phyloP scores from a whole-genome alignment of 2,329 filamentous ascomycete genomes.

The Coniella lustricola region DNA sequence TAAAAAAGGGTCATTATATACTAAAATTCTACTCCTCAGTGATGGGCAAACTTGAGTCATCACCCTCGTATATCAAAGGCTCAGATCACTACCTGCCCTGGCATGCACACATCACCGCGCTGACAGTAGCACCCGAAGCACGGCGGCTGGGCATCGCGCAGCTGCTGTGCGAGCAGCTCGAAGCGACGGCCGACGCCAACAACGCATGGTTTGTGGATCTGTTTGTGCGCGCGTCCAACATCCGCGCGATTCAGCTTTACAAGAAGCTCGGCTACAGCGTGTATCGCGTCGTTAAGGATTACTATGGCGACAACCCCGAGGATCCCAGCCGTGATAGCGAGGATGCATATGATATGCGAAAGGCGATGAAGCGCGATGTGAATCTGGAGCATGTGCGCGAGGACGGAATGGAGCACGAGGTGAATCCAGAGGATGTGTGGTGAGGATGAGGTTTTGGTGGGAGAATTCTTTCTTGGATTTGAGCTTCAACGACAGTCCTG shows the following conservation, averaged over 20 bases:
- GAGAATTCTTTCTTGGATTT: no score
- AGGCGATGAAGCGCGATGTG: constrained; percentile 75
- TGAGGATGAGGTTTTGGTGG: constrained; percentile 29
- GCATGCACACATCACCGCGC: constrained; percentile 95
- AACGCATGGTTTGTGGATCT: constrained; percentile 93
- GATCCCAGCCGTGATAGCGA: constrained; percentile 59
- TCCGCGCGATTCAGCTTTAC: constrained; percentile 82
- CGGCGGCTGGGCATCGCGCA: constrained; percentile 82
- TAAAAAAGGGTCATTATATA: no score
- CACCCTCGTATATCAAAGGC: constrained; percentile 63
- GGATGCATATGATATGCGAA: constrained; percentile 97
- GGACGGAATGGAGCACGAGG: constrained; percentile 71
- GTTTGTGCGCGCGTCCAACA: constrained; percentile 85
- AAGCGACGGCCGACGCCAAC: constrained; percentile 72
- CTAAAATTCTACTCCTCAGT: constrained; percentile 44
- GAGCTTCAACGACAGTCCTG: no score
- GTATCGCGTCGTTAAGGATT: constrained; percentile 80
- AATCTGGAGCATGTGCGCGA: constrained; percentile 68
- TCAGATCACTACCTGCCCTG: constrained; percentile 95
- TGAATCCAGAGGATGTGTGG: constrained; percentile 83
- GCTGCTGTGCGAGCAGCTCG: constrained; percentile 72
- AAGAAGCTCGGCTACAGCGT: constrained; percentile 87
- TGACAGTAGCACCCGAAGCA: constrained; percentile 84
- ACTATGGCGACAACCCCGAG: constrained; percentile 80
- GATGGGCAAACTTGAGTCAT: constrained; percentile 94